Conservation (phyloP, 371 early-diverging fungal species). For the Mucor racemosus region DNA sequence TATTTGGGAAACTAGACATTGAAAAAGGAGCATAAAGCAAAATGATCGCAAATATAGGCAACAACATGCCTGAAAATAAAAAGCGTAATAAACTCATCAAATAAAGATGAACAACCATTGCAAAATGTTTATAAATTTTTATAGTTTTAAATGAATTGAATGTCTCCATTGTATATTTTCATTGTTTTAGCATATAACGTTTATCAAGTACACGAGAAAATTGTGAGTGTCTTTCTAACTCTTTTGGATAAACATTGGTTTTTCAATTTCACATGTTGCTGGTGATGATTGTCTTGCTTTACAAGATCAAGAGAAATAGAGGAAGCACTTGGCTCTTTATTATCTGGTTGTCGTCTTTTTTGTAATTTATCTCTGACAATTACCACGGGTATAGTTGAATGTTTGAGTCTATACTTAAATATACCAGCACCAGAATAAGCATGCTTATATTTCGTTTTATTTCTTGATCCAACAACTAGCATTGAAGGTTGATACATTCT, state of each 20-base stretch:
- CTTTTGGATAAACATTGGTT: not conserved
- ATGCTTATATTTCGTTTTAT: slow-evolving; percentile 15
- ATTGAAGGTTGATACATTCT: slow-evolving; percentile 24
- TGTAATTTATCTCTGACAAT: slow-evolving; percentile 17
- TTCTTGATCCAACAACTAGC: slow-evolving; percentile 21
- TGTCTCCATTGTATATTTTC: not conserved
- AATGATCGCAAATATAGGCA: not conserved
- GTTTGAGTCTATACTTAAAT: slow-evolving; percentile 22
- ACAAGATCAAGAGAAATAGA: not conserved
- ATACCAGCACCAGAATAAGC: slow-evolving; percentile 27
- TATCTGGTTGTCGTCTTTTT: not conserved
- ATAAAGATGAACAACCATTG: not conserved
- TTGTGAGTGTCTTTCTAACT: slow-evolving; percentile 8
- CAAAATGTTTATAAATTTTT: not conserved
- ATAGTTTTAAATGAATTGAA: not conserved
- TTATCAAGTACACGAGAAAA: slow-evolving; percentile 8
- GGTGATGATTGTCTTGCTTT: not conserved
- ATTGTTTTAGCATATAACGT: not conserved
- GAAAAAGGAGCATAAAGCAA: not conserved
- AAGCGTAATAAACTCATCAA: not conserved
- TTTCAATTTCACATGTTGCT: not conserved
- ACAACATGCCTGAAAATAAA: not conserved
- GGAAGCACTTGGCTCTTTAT: not conserved
- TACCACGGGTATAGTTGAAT: slow-evolving; percentile 14
- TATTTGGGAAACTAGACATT: not conserved